Evolutionary conservation across 495 filamentous ascomycete genomes (phyloP), one percentile per base, ranked within the genome.

Genomic region (Jackrogersella minutella): DNA sequence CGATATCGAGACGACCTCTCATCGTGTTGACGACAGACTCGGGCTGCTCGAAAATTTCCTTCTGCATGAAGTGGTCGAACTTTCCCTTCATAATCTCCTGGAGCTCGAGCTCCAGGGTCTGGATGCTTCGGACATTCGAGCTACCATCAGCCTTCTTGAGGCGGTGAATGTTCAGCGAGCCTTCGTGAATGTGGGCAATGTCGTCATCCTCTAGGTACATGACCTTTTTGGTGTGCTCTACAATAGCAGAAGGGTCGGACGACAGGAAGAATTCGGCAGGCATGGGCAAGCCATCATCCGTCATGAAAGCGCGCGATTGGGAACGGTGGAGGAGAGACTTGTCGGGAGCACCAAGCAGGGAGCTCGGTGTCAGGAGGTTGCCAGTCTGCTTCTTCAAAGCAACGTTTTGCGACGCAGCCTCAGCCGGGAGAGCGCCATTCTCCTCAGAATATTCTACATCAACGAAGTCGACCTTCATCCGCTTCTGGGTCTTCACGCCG

Each of bases 71-170:
- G 80, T 99, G 95, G 76, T 99, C 95, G 79, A 98, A 99, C 74
- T 94, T 96, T 74, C 95, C 95, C 87, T 98, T 99, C 95, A 99
- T 99, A 78, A 99, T 99, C 82, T 99, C 95, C 82, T 99, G 95
- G 55, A 99, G 88, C 85, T 99, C 92, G 37, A 99, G 88, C 81
- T 99, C 95, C 55, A 99, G 86, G 40, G 95, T 99, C 83, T 99
- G 95, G 78, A 99, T 99, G 53, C 90, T 91, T 73, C 95, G 93
- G 54, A 98, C 93, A 74, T 97, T 97, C 74, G 93, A 97, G 66
- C 91, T 92, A 52, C 95, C 96, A 80, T 98, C 94, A 72, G 93
- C 89, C 85, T 98, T 98, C 75, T 89, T 94, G 53, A 98, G 84
- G 70, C 95, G 92, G 84, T 99, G 95, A 74, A 99, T 99, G 83